Percentiles rank a stretch among this genome's conserved stretches.
Conservation (phyloP, 805 yeast genomes). For the Grigorovia yakushimaensis region DNA sequence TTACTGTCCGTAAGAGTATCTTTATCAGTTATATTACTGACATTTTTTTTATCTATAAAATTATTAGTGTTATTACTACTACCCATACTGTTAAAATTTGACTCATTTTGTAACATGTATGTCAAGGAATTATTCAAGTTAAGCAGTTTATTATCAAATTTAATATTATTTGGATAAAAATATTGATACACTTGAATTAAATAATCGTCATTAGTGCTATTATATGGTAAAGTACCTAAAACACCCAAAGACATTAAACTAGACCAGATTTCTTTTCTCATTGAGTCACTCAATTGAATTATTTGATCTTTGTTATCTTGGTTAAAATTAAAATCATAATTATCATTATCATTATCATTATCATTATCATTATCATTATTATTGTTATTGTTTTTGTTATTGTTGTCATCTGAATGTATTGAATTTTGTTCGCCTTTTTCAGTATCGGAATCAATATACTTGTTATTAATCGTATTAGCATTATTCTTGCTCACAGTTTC, state of each 20-base stretch:
- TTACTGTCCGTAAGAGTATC: no score
- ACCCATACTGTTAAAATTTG: not conserved
- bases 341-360: not conserved
- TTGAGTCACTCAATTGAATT: slow-evolving; percentile 2
- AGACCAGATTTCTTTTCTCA: slow-evolving; percentile 27
- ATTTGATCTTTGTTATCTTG: not conserved
- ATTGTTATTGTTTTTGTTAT: not conserved
- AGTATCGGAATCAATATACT: no score
- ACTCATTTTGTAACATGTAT: not conserved
- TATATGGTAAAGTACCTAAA: slow-evolving; percentile 26
- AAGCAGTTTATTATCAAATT: not conserved
- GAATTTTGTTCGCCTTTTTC: no score
- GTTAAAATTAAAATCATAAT: not conserved
- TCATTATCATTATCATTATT: not conserved
- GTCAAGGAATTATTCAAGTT: not conserved
- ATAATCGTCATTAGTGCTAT: slow-evolving; percentile 23
- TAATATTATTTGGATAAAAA: slow-evolving; percentile 17
- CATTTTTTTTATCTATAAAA: not conserved
- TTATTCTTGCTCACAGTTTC: not conserved
- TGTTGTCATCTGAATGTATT: no score
- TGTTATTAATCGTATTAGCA: no score
- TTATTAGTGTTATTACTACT: not conserved
- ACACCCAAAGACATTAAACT: slow-evolving; percentile 24
- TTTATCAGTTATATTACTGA: not conserved
- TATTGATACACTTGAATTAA: slow-evolving; percentile 24